A percentile compares a stretch with the other conserved stretches of the same genome.
Conservation (phyloP, 768 basidiomycete species). For the Hysterangium stoloniferum region DNA sequence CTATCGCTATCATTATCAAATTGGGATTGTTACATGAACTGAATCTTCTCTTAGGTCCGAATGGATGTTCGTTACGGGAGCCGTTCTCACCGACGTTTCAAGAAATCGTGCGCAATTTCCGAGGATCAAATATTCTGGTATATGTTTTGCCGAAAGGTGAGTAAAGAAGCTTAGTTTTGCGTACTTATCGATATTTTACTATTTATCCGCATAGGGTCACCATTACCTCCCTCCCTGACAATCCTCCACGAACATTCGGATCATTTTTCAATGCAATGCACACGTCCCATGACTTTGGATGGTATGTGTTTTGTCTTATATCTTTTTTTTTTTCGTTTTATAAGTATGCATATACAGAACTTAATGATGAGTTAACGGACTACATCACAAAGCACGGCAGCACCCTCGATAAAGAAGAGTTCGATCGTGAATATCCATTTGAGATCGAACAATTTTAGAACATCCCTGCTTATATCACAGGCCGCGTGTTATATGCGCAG, state of each 20-base stretch:
- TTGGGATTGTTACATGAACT: neutral
- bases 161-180: neutral
- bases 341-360: neutral
- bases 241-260: neutral
- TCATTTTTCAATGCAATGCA: conserved; percentile 1
- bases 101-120: neutral
- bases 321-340: neutral
- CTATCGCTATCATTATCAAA: no score
- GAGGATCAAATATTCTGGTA: neutral
- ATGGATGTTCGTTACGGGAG: neutral
- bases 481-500: no score
- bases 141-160: neutral
- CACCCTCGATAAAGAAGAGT: neutral
- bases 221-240: neutral
- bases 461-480: no score
- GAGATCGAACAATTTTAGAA: no score
- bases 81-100: neutral
- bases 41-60: neutral
- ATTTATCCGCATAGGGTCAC: neutral
- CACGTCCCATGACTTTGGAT: neutral
- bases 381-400: neutral
- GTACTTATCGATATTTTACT: neutral
- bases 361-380: neutral
- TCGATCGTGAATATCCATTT: neutral
- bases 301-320: neutral